Evolutionary conservation across 2,329 filamentous ascomycete species (phyloP).

Genomic region (Cercospora sp.): DNA sequence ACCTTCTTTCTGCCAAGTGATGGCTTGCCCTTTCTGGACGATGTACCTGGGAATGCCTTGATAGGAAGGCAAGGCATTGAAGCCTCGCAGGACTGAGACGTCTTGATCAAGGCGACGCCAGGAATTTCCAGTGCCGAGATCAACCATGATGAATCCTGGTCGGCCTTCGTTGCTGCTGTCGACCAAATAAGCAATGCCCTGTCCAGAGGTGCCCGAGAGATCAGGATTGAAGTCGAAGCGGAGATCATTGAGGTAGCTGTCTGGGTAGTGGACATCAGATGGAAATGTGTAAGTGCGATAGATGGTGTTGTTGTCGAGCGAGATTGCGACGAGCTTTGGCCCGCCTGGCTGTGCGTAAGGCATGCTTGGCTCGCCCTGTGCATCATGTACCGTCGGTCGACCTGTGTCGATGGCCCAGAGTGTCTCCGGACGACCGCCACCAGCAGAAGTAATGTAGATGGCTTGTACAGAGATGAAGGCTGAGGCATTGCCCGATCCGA

Average conservation of each 20-base stretch:
- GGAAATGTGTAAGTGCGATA: constrained; percentile 47
- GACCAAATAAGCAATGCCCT: constrained; percentile 49
- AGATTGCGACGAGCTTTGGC: constrained; percentile 48
- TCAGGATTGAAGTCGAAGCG: constrained; percentile 50
- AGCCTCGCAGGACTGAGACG: constrained; percentile 35
- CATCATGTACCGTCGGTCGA: constrained; percentile 45
- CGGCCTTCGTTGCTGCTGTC: constrained; percentile 50
- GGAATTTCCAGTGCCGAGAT: constrained; percentile 45
- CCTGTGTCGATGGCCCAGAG: constrained; percentile 51
- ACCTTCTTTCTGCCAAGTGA: constrained; percentile 37
- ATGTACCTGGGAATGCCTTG: constrained; percentile 38
- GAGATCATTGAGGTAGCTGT: constrained; percentile 51
- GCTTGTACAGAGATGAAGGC: constrained; percentile 49
- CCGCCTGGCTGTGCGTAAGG: constrained; percentile 49
- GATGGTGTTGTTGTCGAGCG: constrained; percentile 45
- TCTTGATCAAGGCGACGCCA: constrained; percentile 45
- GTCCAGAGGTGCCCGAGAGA: constrained; percentile 40
- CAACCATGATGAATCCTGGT: constrained; percentile 50
- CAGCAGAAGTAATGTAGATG: constrained; percentile 46
- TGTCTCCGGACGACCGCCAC: constrained; percentile 41
- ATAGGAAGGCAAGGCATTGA: constrained; percentile 37
- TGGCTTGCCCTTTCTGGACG: constrained; percentile 30
- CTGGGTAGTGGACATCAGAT: constrained; percentile 46
- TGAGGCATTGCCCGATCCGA: constrained; percentile 47
- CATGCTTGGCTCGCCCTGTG: constrained; percentile 42